Base-by-base conservation (phyloP, 768 basidiomycete genomes). In the Rhodotorula diobovata region DNA sequence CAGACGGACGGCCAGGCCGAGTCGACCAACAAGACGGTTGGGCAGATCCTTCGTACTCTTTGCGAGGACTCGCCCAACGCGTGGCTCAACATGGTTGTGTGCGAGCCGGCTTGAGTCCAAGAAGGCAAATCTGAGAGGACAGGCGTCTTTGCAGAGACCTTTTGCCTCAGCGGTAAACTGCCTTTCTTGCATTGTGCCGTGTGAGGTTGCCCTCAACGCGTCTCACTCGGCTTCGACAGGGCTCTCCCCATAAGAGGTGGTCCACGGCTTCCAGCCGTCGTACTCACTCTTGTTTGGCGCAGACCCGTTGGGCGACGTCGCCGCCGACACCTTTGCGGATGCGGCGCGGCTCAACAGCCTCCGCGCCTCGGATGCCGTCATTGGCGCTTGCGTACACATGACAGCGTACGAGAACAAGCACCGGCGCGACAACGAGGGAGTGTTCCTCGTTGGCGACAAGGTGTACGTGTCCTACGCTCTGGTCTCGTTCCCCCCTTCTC, bases 1-100 rank as follows among this genome's bases (percentile, higher is more conserved):
- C 41, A 68, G 34, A 68, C 55, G 30, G 61, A 68, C 46, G 67
- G 67, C 2, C n/a, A 53, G 8, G 53, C 30, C 53, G 67, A 68
- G 50, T 34, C 30, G 41, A 63, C 53, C 14, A 63, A 68, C 61
- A 61, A 63, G 43, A 50, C 61, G 43, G 61, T 35, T 25, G 35
- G 61, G 28, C 54, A 57, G 20, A n/a, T 68, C 5, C 46, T 68
- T 11, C 41, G 67, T 18, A 28, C 25, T 21, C 30, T 46, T 9
- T 43, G 57, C 34, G 46, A 43, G 18, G 34, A 51, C 10, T 14
- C 46, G 2, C 67, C 51, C 2, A 2, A 1, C 8, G 4, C 25
- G 2, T 53, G 51, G 51, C 23, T 14, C 7, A 16, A n/a, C n/a
- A n/a, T n/a, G n/a, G n/a, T n/a, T n/a, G n/a, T n/a, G n/a, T n/a